Evolutionary conservation across 768 basidiomycete genomes (phyloP).

Genomic region (Tephrocybe sp.): DNA sequence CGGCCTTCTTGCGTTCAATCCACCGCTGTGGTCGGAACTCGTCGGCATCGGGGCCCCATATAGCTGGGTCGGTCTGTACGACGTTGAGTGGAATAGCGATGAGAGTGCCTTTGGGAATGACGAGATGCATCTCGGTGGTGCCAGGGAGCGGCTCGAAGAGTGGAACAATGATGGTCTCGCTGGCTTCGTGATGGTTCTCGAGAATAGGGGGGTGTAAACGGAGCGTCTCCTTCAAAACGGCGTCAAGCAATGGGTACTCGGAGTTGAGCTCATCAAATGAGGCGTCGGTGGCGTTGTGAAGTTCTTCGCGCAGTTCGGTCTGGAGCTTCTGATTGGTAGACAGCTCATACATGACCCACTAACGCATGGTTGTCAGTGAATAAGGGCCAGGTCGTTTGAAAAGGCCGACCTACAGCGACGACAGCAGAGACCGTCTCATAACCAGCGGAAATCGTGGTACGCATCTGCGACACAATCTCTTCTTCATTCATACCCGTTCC

Average conservation of each 20-base stretch:
- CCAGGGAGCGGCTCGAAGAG: constrained; percentile 52
- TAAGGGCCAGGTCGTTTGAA: not conserved
- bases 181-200: constrained; percentile 67
- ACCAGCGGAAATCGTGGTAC: constrained; percentile 63
- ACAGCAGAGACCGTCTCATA: constrained; percentile 51
- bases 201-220: constrained; percentile 61
- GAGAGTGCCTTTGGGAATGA: constrained; percentile 58
- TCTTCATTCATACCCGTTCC: constrained; percentile 45
- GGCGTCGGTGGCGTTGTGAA: constrained; percentile 43
- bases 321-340: constrained; percentile 52
- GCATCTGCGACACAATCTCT: constrained; percentile 58
- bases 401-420: constrained; percentile 32
- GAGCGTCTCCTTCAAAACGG: constrained; percentile 60
- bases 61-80: constrained; percentile 47
- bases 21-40: constrained; percentile 64
- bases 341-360: constrained; percentile 72
- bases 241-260: constrained; percentile 55
- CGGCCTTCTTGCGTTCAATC: constrained; percentile 41
- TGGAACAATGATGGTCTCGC: constrained; percentile 51
- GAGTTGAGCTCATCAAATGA: constrained; percentile 52
- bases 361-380: constrained; percentile 7
- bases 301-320: constrained; percentile 54
- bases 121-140: constrained; percentile 38
- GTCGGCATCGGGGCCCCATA: constrained; percentile 63
- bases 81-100: constrained; percentile 58